Conservation (phyloP, 192 early-diverging fungal genomes). For the Lobosporangium transversale region DNA sequence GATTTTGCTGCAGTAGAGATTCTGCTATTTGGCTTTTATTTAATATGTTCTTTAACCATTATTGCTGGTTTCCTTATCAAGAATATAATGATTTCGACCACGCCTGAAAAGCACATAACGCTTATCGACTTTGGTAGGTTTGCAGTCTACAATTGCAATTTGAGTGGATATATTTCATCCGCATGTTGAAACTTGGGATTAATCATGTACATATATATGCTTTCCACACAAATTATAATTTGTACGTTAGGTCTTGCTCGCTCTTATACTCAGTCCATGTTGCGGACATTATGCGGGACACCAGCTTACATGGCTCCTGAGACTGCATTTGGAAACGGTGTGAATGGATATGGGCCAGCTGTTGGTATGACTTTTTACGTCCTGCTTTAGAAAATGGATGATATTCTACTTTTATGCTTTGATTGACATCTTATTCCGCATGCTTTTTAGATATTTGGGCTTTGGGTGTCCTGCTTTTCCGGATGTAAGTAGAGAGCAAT, state of each 20-base stretch:
- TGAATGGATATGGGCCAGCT: conserved; percentile 20
- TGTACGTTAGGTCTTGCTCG: conserved; percentile 26
- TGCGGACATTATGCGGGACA: conserved; percentile 27
- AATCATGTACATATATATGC: too few species aligned
- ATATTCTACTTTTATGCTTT: not conserved
- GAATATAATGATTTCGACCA: conserved; percentile 45
- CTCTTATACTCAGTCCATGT: too few species aligned
- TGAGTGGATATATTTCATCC: too few species aligned
- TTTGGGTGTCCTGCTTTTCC: conserved; percentile 31
- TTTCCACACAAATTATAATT: too few species aligned
- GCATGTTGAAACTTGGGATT: too few species aligned
- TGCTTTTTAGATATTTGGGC: conserved; percentile 33
- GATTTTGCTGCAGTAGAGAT: too few species aligned
- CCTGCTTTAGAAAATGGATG: not conserved
- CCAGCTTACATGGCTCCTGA: conserved; percentile 38
- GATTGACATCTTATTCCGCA: not conserved
- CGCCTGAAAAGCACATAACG: not conserved
- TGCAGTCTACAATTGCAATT: too few species aligned
- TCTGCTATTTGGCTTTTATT: not conserved
- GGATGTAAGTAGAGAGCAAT: conserved; percentile 20
- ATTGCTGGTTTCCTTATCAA: not conserved
- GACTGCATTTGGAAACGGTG: not conserved
- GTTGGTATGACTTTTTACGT: conserved; percentile 13
- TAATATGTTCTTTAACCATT: not conserved
- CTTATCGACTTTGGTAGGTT: conserved; percentile 51